phyloP scores from a whole-genome alignment of 257 asterid species.

The Solanum megistacrolobum region DNA sequence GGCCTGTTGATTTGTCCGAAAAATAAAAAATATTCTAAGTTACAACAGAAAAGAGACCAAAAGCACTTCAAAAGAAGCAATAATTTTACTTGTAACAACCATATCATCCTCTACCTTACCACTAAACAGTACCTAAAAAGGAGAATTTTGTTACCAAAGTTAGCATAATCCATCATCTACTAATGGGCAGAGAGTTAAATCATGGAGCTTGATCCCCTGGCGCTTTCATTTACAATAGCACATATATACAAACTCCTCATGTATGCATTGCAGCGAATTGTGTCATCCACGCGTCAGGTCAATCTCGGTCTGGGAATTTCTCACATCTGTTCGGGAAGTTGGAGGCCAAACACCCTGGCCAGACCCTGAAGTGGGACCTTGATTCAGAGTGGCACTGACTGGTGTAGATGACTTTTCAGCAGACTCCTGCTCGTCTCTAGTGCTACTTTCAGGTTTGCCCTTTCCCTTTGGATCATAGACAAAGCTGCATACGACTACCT shows the following conservation, averaged over 20 bases:
- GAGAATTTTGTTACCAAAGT: conserved; percentile 29
- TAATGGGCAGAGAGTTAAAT: not conserved
- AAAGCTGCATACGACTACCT: conserved; percentile 85
- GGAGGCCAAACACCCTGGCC: conserved; percentile 54
- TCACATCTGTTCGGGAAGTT: conserved; percentile 28
- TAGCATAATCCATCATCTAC: conserved; percentile 33
- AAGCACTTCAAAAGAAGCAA: conserved; percentile 14
- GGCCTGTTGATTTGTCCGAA: not conserved
- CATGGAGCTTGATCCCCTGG: conserved; percentile 6
- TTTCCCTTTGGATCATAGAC: conserved; percentile 60
- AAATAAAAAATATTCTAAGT: not conserved
- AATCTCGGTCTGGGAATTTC: conserved; percentile 55
- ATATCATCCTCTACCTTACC: conserved; percentile 7
- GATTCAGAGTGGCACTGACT: conserved; percentile 19
- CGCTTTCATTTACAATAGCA: conserved; percentile 59
- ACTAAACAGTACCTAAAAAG: conserved; percentile 13
- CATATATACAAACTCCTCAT: conserved; percentile 38
- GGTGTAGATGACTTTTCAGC: conserved; percentile 36
- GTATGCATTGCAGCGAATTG: conserved; percentile 20
- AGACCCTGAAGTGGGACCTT: conserved; percentile 27
- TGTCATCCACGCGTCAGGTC: conserved; percentile 80
- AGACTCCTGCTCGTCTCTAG: conserved; percentile 27
- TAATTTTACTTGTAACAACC: conserved; percentile 3
- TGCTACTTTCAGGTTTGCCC: conserved; percentile 30
- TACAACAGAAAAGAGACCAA: not conserved